Evolutionary conservation across 108 stramenopile genomes (phyloP), one percentile per base, ranked within the genome.

Genomic region (Fistulifera pelliculosa): DNA sequence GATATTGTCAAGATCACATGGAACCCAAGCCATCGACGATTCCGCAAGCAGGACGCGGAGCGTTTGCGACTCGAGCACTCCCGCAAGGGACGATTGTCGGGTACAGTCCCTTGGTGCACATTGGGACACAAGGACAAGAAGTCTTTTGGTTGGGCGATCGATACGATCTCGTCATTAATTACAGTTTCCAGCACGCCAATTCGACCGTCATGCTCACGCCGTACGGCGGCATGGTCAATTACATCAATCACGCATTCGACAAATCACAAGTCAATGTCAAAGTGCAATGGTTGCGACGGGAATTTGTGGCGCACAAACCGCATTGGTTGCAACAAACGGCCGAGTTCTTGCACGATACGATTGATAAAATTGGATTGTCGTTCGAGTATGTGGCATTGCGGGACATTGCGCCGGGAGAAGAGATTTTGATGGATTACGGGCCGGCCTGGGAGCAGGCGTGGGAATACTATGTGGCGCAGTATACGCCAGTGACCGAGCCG

Each of bases 1-100:
- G 81, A 11, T 79, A 84, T 27, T 92, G 90, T 47, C 69, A 80
- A 44, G 90, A 92, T 62, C 82, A 84, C 25, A 69, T 92, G 17
- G 55, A 63, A 38, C 81, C 90, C 10, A 73, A 68, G 1, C 44
- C 35, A 10, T 82, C 80, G 10, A 81, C 66, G 14, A 79, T 92
- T 21, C 75, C 79, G 2, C 75, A 81, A 39, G 90, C 90, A 14
- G 90, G 86, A 23, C 59, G 78, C 17, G 90, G 90, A 15, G 90
- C 90, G 21, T 88, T 93, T 74, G 82, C 90, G 0, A 66, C 77
- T 25, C 71, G 90, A 27, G 58, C 62, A 66, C 61, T 88, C 12
- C 77, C 81, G 1, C 64, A 76, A 41, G 90, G 84, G 24, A 80
- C 74, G 13, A 47, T 92, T 47, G 80, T 92, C 17, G 84, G 83